Evolutionary conservation across 2,329 filamentous ascomycete genomes (phyloP).

Genomic region (Tolypocladium ovalisporum): DNA sequence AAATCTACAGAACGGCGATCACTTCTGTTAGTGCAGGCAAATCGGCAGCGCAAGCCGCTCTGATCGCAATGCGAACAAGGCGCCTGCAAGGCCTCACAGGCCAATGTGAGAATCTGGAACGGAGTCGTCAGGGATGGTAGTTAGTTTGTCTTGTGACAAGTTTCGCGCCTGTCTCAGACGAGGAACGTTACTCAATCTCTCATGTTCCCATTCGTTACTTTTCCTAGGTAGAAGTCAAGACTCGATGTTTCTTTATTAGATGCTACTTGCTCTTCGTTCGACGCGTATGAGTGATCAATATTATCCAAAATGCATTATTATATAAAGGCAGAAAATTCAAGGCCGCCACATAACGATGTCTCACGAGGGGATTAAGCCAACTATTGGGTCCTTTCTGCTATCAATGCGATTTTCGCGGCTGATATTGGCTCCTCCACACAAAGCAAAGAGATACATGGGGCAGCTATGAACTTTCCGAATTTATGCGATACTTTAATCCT

Average conservation of each 20-base stretch:
- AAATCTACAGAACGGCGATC: background rate
- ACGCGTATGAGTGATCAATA: background rate
- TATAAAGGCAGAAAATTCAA: too few relatives aligned
- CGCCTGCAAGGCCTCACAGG: background rate
- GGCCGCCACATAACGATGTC: too few relatives aligned
- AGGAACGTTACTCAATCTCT: background rate
- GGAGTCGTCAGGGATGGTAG: background rate
- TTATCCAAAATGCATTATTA: background rate
- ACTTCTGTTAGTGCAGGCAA: background rate
- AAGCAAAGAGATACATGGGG: too few relatives aligned
- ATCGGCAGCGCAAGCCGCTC: background rate
- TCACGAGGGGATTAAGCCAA: too few relatives aligned
- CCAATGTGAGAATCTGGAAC: background rate
- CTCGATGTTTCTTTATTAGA: background rate
- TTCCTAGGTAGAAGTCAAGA: background rate
- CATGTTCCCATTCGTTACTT: background rate
- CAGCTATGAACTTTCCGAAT: too few relatives aligned
- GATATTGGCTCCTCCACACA: too few relatives aligned
- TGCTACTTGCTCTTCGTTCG: background rate
- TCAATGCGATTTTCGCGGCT: too few relatives aligned
- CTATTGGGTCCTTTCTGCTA: too few relatives aligned
- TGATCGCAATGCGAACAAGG: background rate
- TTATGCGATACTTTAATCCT: too few relatives aligned
- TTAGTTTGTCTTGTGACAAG: background rate
- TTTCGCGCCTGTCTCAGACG: background rate